These are phyloP conservation scores for Hypomyces perniciosus DNA, from an alignment of 2,329 filamentous ascomycete species.

Conservation along the genomic window DNA sequence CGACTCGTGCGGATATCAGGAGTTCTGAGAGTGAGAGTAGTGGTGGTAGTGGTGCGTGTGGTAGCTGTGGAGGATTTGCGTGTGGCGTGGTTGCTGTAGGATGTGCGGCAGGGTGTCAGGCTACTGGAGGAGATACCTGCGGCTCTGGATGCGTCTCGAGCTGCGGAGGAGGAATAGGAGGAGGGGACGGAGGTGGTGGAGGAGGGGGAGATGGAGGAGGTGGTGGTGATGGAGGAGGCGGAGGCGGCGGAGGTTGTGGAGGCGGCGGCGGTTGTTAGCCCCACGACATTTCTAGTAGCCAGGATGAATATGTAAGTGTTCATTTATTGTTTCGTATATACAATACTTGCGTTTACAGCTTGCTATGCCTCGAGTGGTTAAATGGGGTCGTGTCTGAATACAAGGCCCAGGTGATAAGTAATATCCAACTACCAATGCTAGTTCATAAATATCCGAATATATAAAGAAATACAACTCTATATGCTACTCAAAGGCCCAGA, in stretches of 20 bases:
- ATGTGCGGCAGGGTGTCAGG: conserved; percentile 14
- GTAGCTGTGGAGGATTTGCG: conserved; percentile 11
- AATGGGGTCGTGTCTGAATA: too few relatives aligned
- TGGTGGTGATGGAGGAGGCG: neutral
- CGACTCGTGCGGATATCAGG: conserved; percentile 13
- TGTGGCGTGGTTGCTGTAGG: conserved; percentile 17
- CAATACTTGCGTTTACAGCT: too few relatives aligned
- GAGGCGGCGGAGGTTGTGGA: neutral
- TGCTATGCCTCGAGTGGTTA: too few relatives aligned
- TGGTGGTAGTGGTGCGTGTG: conserved; percentile 10
- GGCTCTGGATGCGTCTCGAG: conserved; percentile 19
- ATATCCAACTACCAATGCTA: too few relatives aligned
- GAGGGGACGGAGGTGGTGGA: conserved; percentile 15
- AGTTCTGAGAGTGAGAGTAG: neutral
- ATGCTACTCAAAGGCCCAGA: conserved; percentile 1
- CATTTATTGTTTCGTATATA: too few relatives aligned
- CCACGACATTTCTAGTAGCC: neutral
- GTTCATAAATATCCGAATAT: neutral
- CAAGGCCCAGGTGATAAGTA: too few relatives aligned
- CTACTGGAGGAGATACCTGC: conserved; percentile 16
- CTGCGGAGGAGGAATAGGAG: conserved; percentile 8
- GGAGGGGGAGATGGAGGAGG: conserved; percentile 16
- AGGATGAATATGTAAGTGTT: neutral
- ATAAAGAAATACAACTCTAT: neutral
- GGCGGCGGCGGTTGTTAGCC: neutral